Conservation (phyloP, 179 eudicot genomes). For the Kewa caespitosa region DNA sequence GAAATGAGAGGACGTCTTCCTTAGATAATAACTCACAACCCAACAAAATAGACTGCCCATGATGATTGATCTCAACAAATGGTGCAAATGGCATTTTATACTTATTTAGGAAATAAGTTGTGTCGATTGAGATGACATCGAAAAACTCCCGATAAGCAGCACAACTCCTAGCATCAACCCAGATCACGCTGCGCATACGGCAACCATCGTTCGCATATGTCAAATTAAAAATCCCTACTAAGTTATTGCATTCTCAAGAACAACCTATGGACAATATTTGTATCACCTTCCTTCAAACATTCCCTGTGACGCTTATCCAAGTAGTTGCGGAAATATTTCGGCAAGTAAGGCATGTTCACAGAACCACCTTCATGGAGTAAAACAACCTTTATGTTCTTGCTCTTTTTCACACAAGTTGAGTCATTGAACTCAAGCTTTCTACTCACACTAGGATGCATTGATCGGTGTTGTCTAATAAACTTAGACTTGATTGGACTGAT, state of each 20-base stretch:
- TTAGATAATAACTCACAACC: neutral
- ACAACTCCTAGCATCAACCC: neutral
- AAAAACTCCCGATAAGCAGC: neutral
- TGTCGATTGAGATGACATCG: neutral
- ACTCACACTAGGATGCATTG: neutral
- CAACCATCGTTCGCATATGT: neutral
- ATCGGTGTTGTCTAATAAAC: neutral
- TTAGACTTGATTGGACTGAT: neutral
- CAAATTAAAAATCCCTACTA: neutral
- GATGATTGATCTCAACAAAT: neutral
- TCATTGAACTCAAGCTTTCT: neutral
- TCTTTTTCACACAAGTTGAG: neutral
- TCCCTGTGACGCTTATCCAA: neutral
- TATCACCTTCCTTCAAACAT: neutral
- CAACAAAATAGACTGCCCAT: neutral
- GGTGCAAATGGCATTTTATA: neutral
- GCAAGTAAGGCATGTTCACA: neutral
- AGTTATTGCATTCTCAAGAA: neutral
- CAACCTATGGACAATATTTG: neutral
- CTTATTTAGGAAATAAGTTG: neutral
- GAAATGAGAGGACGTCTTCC: neutral
- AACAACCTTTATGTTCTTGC: neutral
- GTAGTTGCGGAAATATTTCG: neutral
- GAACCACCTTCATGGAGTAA: neutral
- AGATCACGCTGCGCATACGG: neutral